Base-by-base conservation (phyloP, 768 basidiomycete species). In the Austroboletus eburneus region DNA sequence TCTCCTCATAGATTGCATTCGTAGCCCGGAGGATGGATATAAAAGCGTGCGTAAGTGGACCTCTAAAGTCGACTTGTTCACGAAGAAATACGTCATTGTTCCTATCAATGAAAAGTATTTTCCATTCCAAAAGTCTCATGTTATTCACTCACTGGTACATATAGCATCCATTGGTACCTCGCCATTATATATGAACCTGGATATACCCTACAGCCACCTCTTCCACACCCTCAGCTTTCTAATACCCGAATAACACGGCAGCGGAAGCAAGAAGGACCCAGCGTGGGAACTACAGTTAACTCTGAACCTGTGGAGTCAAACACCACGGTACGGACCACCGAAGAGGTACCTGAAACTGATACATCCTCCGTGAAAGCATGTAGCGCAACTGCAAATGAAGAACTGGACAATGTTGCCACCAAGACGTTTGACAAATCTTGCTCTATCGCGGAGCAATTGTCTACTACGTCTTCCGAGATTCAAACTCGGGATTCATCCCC, bases 31-130 rank as follows among this genome's bases (percentile, higher is more conserved):
- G 32, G 81, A 81, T 49, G 86, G 86, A 12, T 97, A 93, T 62
- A 70, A 83, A 39, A 87, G 84, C 46, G 91, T 99, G 39, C 77
- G 79, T 25, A 95, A 95, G 65, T 99, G 96, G 96, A 98, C 95
- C 0, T 77, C 82, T 23, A 94, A 87, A 64, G 71, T 92, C 40
- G 78, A 93, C 59, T 63, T 99, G 16, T 99, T 98, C 66, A 67
- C 74, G 52, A 98, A 98, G 77, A 87, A 89, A 60, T 96, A 87
- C 58, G 73, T 99, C 52, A 82, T 99, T 39, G 79, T 99, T 9
- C 96, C 96, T 2, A 96, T 99, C 67, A 98, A 99, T 57, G 96
- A 98, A 66, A 74, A 94, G 95, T 96, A 63, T 47, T 81, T 63
- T 8, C 8, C 25, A 37, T 14, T 20, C n/a, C 20, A 35, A 9